phyloP scores from a whole-genome alignment of 2,329 filamentous ascomycete species.

The Trichoderma sp. region DNA sequence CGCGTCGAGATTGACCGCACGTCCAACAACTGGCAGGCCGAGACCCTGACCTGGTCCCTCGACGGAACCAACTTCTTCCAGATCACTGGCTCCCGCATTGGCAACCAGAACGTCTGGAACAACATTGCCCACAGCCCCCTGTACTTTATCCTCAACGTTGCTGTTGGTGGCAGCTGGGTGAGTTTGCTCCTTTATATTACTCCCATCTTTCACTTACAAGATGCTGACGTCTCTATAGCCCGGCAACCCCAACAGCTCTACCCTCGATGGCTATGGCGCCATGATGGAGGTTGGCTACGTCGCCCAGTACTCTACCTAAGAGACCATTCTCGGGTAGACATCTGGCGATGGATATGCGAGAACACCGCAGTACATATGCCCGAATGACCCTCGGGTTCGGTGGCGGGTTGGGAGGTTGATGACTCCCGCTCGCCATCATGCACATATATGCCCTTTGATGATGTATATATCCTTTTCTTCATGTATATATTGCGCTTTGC shows the following conservation, averaged over 20 bases:
- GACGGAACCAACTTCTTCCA: slow-evolving; percentile 50
- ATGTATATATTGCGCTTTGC: slow-evolving; percentile 29
- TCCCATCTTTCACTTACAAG: background rate
- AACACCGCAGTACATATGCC: slow-evolving; percentile 16
- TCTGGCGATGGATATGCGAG: background rate
- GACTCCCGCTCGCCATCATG: background rate
- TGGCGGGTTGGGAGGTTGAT: background rate
- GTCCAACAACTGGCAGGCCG: slow-evolving; percentile 47
- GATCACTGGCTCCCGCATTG: slow-evolving; percentile 50
- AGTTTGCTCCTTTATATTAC: slow-evolving; percentile 34
- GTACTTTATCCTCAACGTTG: slow-evolving; percentile 58
- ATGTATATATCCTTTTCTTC: slow-evolving; percentile 22
- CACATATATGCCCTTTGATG: slow-evolving; percentile 9
- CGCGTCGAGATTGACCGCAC: slow-evolving; percentile 54
- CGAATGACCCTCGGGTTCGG: background rate
- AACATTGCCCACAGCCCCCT: slow-evolving; percentile 53
- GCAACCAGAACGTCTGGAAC: slow-evolving; percentile 51
- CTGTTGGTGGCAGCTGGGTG: slow-evolving; percentile 58
- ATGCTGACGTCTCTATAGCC: slow-evolving; percentile 42
- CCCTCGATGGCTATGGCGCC: slow-evolving; percentile 49
- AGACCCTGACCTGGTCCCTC: slow-evolving; percentile 55
- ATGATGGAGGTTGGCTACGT: slow-evolving; percentile 58
- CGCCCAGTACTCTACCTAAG: slow-evolving; percentile 42
- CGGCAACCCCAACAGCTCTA: slow-evolving; percentile 51
- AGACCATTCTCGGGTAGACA: background rate